phyloP scores from a whole-genome alignment of 768 basidiomycete genomes.

The Suillus occidentalis region DNA sequence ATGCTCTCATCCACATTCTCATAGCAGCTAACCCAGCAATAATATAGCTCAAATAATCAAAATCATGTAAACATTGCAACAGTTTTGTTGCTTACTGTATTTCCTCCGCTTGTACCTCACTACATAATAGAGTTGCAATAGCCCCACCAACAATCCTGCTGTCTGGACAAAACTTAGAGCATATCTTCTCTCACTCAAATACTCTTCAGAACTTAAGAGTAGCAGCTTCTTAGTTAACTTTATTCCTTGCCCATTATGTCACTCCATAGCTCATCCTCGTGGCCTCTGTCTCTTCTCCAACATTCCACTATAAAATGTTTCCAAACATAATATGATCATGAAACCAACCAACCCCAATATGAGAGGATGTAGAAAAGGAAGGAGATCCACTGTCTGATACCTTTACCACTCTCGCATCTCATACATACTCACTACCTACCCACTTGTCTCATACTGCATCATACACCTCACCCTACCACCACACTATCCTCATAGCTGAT shows the following conservation, averaged over 20 bases:
- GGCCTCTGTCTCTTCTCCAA: background rate
- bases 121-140: background rate
- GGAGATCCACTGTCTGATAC: background rate
- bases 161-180: background rate
- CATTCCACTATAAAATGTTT: background rate
- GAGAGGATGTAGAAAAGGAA: background rate
- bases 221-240: background rate
- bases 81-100: too few relatives aligned
- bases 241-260: background rate
- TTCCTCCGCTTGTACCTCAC: too few relatives aligned
- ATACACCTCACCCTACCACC: too few relatives aligned
- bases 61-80: too few relatives aligned
- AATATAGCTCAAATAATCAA: too few relatives aligned
- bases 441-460: too few relatives aligned
- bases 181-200: background rate
- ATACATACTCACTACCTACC: too few relatives aligned
- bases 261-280: background rate
- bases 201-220: background rate
- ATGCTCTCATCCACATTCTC: too few relatives aligned
- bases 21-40: too few relatives aligned
- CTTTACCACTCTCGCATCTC: too few relatives aligned
- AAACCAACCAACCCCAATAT: rapidly evolving
- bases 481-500: too few relatives aligned
- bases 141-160: background rate
- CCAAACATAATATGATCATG: rapidly evolving